Conservation (phyloP, 257 asterid genomes). For the Forsythia suspensa region DNA sequence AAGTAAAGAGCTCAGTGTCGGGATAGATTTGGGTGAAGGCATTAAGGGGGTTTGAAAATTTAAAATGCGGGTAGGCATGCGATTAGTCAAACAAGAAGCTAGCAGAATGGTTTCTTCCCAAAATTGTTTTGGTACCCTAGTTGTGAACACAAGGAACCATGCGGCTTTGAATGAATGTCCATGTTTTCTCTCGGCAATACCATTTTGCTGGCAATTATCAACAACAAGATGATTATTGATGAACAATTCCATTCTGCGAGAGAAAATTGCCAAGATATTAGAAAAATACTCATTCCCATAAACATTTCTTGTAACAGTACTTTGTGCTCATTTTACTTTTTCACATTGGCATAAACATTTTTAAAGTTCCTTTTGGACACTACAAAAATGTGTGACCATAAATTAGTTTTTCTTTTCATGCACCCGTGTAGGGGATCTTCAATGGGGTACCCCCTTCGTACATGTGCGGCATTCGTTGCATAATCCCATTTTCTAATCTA, state of each 20-base stretch:
- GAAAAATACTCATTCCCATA: background rate
- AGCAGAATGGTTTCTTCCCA: background rate
- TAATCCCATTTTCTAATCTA: background rate
- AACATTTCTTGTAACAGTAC: background rate
- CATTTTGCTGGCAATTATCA: background rate
- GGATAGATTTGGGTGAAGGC: background rate
- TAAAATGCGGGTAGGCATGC: background rate
- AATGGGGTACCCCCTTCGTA: background rate
- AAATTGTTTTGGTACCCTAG: background rate
- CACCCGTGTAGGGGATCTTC: background rate
- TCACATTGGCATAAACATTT: background rate
- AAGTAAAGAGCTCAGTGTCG: background rate
- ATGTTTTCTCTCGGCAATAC: background rate
- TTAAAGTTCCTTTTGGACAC: background rate
- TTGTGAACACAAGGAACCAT: background rate
- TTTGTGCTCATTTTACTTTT: background rate
- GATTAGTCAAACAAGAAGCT: background rate
- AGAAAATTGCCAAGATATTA: background rate
- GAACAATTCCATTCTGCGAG: background rate
- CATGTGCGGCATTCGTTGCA: background rate
- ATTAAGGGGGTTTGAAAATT: background rate
- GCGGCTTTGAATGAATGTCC: background rate
- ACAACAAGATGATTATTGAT: background rate
- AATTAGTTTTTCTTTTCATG: background rate
- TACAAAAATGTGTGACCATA: background rate